phyloP scores from a whole-genome alignment of 345 rosid genomes.

The Linum usitatissimum region DNA sequence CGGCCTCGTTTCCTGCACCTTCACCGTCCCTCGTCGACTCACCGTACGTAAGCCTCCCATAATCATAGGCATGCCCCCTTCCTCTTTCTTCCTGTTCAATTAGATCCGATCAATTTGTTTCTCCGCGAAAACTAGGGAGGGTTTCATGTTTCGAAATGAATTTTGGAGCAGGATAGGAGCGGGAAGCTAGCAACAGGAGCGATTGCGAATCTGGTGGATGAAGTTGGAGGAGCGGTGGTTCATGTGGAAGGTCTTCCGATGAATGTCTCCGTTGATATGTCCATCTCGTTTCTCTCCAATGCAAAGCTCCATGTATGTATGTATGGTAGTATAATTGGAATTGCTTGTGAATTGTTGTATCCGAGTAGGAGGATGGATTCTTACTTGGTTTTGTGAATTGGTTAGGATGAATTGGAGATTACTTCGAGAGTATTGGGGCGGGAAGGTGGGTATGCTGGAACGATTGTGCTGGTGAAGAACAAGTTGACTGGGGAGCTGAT shows the following conservation, averaged over 20 bases:
- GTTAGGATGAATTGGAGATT: slow-evolving; percentile 79
- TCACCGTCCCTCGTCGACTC: slow-evolving; percentile 84
- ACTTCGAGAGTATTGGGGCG: slow-evolving; percentile 58
- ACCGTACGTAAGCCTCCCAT: slow-evolving; percentile 53
- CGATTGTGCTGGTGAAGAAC: slow-evolving; percentile 55
- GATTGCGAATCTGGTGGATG: slow-evolving; percentile 80
- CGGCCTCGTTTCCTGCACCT: slow-evolving; percentile 54
- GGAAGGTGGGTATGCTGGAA: slow-evolving; percentile 61
- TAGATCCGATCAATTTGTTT: neutral
- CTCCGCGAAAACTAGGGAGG: neutral
- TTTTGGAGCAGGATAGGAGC: slow-evolving; percentile 44
- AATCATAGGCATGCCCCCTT: slow-evolving; percentile 5
- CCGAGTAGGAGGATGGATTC: neutral
- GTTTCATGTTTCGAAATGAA: neutral
- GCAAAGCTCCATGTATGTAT: neutral
- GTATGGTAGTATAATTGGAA: too few relatives aligned
- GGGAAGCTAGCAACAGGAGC: slow-evolving; percentile 75
- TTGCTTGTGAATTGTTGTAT: neutral
- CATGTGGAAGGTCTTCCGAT: slow-evolving; percentile 50
- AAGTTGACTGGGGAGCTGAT: slow-evolving; percentile 63
- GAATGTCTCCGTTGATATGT: slow-evolving; percentile 81
- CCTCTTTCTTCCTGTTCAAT: too few relatives aligned
- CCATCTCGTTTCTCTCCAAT: slow-evolving; percentile 47
- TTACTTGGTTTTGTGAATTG: neutral
- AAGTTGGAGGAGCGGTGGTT: slow-evolving; percentile 62